Conservation (phyloP, 2,329 filamentous ascomycete genomes). For the Monosporascus sp. region DNA sequence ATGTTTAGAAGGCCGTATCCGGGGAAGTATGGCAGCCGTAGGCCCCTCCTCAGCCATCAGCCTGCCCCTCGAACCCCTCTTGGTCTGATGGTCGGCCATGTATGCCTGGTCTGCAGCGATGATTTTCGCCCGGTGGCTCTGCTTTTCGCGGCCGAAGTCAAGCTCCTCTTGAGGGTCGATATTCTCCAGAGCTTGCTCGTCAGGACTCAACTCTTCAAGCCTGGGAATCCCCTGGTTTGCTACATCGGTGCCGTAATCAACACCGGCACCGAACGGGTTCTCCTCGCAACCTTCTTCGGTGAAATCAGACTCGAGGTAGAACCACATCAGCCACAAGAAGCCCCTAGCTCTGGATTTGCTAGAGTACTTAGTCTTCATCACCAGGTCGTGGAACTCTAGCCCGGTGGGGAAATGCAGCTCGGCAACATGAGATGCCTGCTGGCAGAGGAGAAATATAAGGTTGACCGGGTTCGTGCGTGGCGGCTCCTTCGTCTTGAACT, state of each 20-base stretch:
- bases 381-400: constrained; percentile 90
- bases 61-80: constrained; percentile 39
- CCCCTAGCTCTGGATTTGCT: constrained; percentile 79
- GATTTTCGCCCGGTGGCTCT: constrained; percentile 69
- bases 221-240: constrained; percentile 65
- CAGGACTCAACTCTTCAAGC: constrained; percentile 59
- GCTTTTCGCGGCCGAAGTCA: constrained; percentile 44
- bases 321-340: constrained; percentile 99
- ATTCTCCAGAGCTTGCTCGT: constrained; percentile 65
- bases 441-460: constrained; percentile 89
- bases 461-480: constrained; percentile 94
- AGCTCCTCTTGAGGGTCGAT: constrained; percentile 57
- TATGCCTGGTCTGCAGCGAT: constrained; percentile 70
- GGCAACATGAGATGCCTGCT: constrained; percentile 84
- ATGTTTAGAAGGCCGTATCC: constrained; percentile 59
- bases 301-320: constrained; percentile 95
- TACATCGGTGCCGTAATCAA: constrained; percentile 59
- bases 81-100: constrained; percentile 55
- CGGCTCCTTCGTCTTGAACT: constrained; percentile 63
- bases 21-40: constrained; percentile 51
- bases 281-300: constrained; percentile 78
- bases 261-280: constrained; percentile 80
- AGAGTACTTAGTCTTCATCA: constrained; percentile 82
- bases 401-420: constrained; percentile 83
- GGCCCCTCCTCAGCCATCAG: constrained; percentile 47